These are phyloP conservation scores for Colletotrichum gloeosporioides DNA, from an alignment of 2,329 filamentous ascomycete species.

Conservation along the genomic window DNA sequence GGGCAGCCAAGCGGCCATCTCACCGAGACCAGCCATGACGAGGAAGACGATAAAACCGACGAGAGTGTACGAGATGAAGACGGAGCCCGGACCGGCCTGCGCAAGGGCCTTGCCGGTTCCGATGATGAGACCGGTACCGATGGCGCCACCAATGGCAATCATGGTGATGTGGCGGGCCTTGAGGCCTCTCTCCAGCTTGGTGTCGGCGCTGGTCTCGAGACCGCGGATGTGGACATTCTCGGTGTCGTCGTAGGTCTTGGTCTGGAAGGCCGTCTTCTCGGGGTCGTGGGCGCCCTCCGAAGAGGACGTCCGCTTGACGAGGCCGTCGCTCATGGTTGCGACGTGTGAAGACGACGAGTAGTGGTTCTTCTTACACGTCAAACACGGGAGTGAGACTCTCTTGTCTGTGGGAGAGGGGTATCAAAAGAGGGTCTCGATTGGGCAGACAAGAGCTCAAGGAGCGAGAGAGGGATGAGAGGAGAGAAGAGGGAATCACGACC, in stretches of 20 bases:
- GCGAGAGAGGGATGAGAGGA: slow-evolving; percentile 11
- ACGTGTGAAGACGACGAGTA: background rate
- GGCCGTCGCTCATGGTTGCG: slow-evolving; percentile 25
- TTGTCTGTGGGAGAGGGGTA: background rate
- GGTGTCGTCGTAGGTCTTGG: slow-evolving; percentile 24
- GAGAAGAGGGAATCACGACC: background rate
- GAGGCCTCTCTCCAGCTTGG: slow-evolving; percentile 56
- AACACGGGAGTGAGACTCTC: background rate
- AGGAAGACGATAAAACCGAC: slow-evolving; percentile 77
- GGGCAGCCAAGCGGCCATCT: slow-evolving; percentile 86
- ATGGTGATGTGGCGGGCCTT: slow-evolving; percentile 62
- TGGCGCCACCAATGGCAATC: slow-evolving; percentile 76
- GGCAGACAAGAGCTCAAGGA: slow-evolving; percentile 2
- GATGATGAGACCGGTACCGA: slow-evolving; percentile 77
- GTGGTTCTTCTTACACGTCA: background rate
- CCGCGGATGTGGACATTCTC: slow-evolving; percentile 47
- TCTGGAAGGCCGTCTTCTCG: slow-evolving; percentile 28
- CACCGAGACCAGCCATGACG: slow-evolving; percentile 82
- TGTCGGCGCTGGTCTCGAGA: slow-evolving; percentile 54
- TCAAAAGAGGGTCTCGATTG: background rate
- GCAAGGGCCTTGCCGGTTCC: slow-evolving; percentile 64
- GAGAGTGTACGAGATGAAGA: slow-evolving; percentile 74
- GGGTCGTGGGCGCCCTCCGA: slow-evolving; percentile 27
- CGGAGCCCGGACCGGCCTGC: slow-evolving; percentile 64
- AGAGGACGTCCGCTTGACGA: slow-evolving; percentile 33